Conservation (phyloP, 768 basidiomycete species). For the Calocybe gangraenosa region DNA sequence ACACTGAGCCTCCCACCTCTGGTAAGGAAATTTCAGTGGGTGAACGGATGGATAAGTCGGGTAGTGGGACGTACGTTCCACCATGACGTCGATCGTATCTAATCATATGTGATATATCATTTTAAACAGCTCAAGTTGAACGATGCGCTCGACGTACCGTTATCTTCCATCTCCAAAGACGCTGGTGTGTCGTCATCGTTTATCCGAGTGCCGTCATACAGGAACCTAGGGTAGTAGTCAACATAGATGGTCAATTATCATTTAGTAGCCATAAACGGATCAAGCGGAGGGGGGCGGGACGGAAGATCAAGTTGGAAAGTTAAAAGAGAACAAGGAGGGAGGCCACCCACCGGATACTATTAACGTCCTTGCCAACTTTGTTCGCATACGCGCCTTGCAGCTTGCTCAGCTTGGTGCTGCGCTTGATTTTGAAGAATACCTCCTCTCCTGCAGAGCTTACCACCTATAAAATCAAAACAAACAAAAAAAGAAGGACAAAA, state of each 20-base stretch:
- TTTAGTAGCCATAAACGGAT: neutral
- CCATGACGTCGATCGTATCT: constrained; percentile 97
- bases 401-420: constrained; percentile 88
- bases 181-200: constrained; percentile 84
- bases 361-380: constrained; percentile 88
- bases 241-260: constrained; percentile 1
- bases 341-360: constrained; percentile 73
- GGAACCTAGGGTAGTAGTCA: constrained; percentile 51
- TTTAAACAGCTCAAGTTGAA: too few species aligned
- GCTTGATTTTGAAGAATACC: constrained; percentile 97
- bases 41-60: neutral
- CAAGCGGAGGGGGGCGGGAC: neutral
- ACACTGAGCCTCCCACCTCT: constrained; percentile 16
- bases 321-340: neutral
- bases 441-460: constrained; percentile 76
- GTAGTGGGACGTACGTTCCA: constrained; percentile 70
- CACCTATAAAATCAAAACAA: constrained; percentile 41
- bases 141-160: constrained; percentile 55
- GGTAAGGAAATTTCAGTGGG: neutral
- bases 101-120: constrained; percentile 6
- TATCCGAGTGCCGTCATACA: constrained; percentile 88
- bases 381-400: constrained; percentile 89
- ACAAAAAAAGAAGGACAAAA: neutral
- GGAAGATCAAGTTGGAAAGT: neutral
- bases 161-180: constrained; percentile 85